Conservation (phyloP, 805 yeast genomes). For the Myxozyma kluyveri region DNA sequence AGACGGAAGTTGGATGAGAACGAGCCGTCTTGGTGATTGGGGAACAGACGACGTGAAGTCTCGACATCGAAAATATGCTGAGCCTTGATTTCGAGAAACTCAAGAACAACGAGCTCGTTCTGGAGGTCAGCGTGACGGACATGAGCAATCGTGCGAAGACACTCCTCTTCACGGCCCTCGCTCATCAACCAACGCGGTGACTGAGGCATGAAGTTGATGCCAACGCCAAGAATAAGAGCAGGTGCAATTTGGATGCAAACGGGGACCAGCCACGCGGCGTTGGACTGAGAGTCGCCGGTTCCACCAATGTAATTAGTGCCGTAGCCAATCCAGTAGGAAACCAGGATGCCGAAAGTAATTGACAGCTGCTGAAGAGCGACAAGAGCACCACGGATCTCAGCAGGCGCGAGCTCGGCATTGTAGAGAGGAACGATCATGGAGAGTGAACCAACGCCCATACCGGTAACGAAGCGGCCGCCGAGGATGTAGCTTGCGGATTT, state of each 20-base stretch:
- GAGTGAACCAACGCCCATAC: slow-evolving; percentile 54
- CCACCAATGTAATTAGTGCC: slow-evolving; percentile 28
- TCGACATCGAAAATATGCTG: background rate
- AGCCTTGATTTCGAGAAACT: background rate
- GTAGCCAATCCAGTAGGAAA: slow-evolving; percentile 40
- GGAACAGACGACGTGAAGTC: background rate
- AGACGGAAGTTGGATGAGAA: background rate
- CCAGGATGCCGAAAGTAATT: slow-evolving; percentile 42
- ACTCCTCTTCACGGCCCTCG: slow-evolving; percentile 55
- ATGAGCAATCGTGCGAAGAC: slow-evolving; percentile 44
- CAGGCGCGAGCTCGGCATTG: slow-evolving; percentile 34
- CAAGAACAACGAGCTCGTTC: background rate
- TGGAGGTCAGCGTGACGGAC: slow-evolving; percentile 1
- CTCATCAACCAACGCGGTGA: slow-evolving; percentile 58
- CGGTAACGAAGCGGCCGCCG: slow-evolving; percentile 54
- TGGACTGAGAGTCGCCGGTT: slow-evolving; percentile 36
- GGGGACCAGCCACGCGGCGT: slow-evolving; percentile 50
- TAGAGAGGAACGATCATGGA: slow-evolving; percentile 48
- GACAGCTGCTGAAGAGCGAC: slow-evolving; percentile 44
- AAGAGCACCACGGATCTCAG: slow-evolving; percentile 32
- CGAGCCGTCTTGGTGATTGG: background rate
- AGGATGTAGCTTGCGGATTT: slow-evolving; percentile 34
- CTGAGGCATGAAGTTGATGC: slow-evolving; percentile 49
- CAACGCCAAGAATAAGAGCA: slow-evolving; percentile 43
- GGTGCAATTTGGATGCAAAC: slow-evolving; percentile 50